These are phyloP conservation scores for Scedosporium minutisporum DNA, from an alignment of 2,329 filamentous ascomycete genomes.

Conservation along the genomic window DNA sequence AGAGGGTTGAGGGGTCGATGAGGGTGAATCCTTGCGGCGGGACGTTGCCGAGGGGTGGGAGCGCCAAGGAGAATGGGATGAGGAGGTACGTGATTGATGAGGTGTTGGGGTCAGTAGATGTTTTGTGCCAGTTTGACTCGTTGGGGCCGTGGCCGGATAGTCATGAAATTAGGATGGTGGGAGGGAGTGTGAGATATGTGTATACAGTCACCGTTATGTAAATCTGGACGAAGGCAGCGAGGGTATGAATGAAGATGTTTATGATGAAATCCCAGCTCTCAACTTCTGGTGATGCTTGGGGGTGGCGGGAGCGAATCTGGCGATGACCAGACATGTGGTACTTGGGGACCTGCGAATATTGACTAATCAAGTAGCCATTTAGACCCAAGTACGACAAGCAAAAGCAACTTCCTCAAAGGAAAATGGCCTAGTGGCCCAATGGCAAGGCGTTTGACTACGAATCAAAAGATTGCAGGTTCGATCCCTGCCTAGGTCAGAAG, in stretches of 20 bases:
- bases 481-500: background rate
- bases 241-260: no score
- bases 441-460: conserved; percentile 2
- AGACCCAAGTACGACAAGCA: background rate
- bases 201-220: conserved; percentile 6
- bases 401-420: background rate
- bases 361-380: background rate
- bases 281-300: no score
- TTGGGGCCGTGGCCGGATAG: conserved; percentile 7
- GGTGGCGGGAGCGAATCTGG: no score
- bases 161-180: conserved; percentile 3
- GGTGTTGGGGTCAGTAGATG: conserved; percentile 7
- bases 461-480: conserved; percentile 2
- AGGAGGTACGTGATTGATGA: conserved; percentile 6
- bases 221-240: background rate
- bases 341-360: background rate
- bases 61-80: conserved; percentile 3
- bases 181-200: conserved; percentile 2
- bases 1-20: conserved; percentile 6
- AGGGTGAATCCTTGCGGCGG: conserved; percentile 1
- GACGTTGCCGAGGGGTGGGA: conserved; percentile 1
- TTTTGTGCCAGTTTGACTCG: conserved; percentile 6
- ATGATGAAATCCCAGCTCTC: no score
- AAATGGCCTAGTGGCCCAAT: conserved; percentile 11
- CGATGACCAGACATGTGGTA: no score